Conservation (phyloP, 768 basidiomycete genomes). For the Boletus rubescentipes region DNA sequence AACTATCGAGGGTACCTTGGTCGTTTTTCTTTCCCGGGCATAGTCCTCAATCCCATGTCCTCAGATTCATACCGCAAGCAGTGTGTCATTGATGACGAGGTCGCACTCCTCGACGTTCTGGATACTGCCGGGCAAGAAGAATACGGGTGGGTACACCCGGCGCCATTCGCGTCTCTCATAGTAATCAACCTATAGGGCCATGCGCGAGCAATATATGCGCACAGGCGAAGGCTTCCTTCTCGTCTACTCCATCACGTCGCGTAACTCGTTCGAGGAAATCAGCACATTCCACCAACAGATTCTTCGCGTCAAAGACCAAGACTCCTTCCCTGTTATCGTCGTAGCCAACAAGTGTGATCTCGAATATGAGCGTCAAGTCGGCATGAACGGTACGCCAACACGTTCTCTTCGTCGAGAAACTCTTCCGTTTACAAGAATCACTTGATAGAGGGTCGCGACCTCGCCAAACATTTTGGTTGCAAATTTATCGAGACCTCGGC, state of each 20-base stretch:
- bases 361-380: conserved; percentile 95
- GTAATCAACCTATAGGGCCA: conserved; percentile 58
- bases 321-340: conserved; percentile 91
- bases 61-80: conserved; percentile 96
- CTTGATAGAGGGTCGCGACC: conserved; percentile 86
- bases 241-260: conserved; percentile 97
- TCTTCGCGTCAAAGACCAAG: conserved; percentile 93
- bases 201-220: conserved; percentile 99
- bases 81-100: conserved; percentile 97
- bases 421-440: not conserved
- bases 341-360: conserved; percentile 98
- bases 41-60: not conserved
- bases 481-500: conserved; percentile 96
- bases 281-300: conserved; percentile 96
- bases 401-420: not conserved
- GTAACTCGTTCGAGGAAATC: conserved; percentile 97
- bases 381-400: conserved; percentile 74
- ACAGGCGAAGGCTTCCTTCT: conserved; percentile 97
- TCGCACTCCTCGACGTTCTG: conserved; percentile 94
- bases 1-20: conserved; percentile 78
- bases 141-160: conserved; percentile 71
- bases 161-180: not conserved
- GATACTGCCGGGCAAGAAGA: conserved; percentile 99
- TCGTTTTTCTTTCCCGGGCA: not conserved
- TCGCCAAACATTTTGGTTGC: conserved; percentile 92